phyloP scores from a whole-genome alignment of 192 early-diverging fungal species.

The Coemansia interrupta region DNA sequence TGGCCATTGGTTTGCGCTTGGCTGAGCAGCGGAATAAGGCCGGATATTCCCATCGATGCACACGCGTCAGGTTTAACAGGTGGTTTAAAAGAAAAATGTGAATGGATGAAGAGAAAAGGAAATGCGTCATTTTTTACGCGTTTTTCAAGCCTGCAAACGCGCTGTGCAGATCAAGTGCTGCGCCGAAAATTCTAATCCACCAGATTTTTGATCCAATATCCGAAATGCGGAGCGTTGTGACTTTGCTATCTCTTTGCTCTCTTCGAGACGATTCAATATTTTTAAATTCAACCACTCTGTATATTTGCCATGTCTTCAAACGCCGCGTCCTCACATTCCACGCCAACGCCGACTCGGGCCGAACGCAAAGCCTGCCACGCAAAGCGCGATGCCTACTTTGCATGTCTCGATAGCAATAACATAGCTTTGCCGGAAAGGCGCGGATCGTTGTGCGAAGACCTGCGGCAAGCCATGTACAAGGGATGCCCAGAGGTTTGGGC shows the following conservation, averaged over 20 bases:
- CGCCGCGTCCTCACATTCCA: background rate
- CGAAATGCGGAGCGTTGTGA: too few relatives aligned
- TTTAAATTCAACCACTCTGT: background rate
- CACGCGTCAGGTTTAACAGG: background rate
- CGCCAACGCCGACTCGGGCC: slow-evolving; percentile 51
- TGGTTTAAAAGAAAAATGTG: background rate
- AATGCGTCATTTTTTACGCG: background rate
- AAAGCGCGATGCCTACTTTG: slow-evolving; percentile 73
- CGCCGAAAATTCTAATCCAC: too few relatives aligned
- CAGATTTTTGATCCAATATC: background rate
- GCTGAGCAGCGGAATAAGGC: slow-evolving; percentile 79
- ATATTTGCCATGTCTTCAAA: slow-evolving; percentile 1
- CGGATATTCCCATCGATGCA: slow-evolving; percentile 82
- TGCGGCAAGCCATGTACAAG: slow-evolving; percentile 37
- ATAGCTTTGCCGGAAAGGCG: slow-evolving; percentile 57
- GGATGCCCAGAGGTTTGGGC: slow-evolving; percentile 41
- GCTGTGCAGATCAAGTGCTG: too few relatives aligned
- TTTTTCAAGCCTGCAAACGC: too few relatives aligned
- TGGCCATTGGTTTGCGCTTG: slow-evolving; percentile 65
- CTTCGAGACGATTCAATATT: too few relatives aligned
- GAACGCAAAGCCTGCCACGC: slow-evolving; percentile 75
- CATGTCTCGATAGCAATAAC: slow-evolving; percentile 65
- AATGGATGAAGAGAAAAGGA: background rate
- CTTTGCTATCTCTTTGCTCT: too few relatives aligned
- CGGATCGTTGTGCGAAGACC: slow-evolving; percentile 41